Conservation (phyloP, 768 basidiomycete species). For the Agaricus blazei region DNA sequence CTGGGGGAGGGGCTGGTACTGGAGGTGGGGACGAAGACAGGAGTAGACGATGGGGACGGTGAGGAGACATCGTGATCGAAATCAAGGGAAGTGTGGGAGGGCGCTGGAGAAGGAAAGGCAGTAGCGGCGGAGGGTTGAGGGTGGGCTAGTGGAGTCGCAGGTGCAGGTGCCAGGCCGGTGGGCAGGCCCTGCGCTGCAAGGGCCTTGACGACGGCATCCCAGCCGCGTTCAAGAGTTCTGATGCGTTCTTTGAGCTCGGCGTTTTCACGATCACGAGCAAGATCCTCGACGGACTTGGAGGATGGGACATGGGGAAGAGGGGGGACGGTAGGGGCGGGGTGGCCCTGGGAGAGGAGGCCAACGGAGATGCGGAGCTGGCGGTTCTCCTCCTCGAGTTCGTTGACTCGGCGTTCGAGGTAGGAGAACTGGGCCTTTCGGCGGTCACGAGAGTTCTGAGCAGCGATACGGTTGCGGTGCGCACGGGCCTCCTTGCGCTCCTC, state of each 20-base stretch:
- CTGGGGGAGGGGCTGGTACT: conserved; percentile 17
- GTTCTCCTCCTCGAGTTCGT: conserved; percentile 83
- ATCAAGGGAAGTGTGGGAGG: conserved; percentile 34
- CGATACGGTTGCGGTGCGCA: conserved; percentile 89
- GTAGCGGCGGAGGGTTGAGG: conserved; percentile 18
- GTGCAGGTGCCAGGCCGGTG: conserved; percentile 28
- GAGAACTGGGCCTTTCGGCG: conserved; percentile 80
- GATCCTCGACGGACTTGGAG: conserved; percentile 11
- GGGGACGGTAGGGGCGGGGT: conserved; percentile 15
- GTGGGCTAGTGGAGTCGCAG: conserved; percentile 4
- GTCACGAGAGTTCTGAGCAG: conserved; percentile 91
- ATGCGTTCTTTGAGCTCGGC: conserved; percentile 71
- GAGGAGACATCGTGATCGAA: conserved; percentile 18
- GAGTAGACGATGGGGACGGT: conserved; percentile 22
- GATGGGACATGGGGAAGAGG: conserved; percentile 7
- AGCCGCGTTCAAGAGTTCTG: conserved; percentile 73
- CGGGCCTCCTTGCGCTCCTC: conserved; percentile 86
- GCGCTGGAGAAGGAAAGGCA: conserved; percentile 37
- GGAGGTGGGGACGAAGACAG: conserved; percentile 24
- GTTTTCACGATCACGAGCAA: conserved; percentile 57
- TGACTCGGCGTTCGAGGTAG: conserved; percentile 60
- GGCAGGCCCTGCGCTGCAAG: conserved; percentile 65
- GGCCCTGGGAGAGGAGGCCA: conserved; percentile 25
- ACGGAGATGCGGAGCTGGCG: conserved; percentile 50
- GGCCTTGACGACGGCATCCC: conserved; percentile 76